Evolutionary conservation across 345 rosid species (phyloP), one percentile per base, ranked within the genome.

Genomic region (Carallia pectinifolia): DNA sequence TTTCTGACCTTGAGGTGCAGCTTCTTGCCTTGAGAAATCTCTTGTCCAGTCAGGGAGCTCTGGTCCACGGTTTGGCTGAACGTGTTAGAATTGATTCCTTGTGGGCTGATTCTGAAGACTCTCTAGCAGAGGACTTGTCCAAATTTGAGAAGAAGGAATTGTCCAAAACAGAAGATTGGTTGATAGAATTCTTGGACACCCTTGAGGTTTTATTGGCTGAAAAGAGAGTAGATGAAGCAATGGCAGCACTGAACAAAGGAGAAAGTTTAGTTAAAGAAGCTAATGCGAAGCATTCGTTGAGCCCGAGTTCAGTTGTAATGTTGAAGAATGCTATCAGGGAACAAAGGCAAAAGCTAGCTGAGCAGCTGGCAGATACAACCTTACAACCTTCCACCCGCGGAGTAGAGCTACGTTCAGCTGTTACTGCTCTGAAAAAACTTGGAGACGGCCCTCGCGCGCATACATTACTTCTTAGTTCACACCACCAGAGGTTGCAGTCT

Each of bases 361-460:
- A 90, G 71, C 96, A 88, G 68, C 82, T 94, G 15, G 88, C 89
- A 10, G 97, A 87, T 16, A 71, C 87, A 16, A 85, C 78, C 53
- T 69, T 79, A 76, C 95, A 91, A 66, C 83, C 86, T 54, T 91
- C 92, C 16, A 91, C 90, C 4, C 80, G 85, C 17, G 93, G 85
- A 17, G 75, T 71, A 1, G 97, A 91, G 82, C 97, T 94, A 36
- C 90, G 90, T 15, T 79, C 85, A 6, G 82, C 90, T 0, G 91
- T 90, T 58, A 72, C 77, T 68, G 84, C 97, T 58, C 80, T 94
- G 61, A 94, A 94, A 74, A 76, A 68, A 58, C 93, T 94, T 0
- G 99, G 99, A 17, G 97, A 94, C 23, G 86, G 88, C 64, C 85
- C 96, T 37, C 87, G 88, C 8, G 91, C 98, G 5, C 98, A 91